Evolutionary conservation across 2,329 filamentous ascomycete genomes (phyloP), one percentile per base, ranked within the genome.

Genomic region (Hypoxylon sp.): DNA sequence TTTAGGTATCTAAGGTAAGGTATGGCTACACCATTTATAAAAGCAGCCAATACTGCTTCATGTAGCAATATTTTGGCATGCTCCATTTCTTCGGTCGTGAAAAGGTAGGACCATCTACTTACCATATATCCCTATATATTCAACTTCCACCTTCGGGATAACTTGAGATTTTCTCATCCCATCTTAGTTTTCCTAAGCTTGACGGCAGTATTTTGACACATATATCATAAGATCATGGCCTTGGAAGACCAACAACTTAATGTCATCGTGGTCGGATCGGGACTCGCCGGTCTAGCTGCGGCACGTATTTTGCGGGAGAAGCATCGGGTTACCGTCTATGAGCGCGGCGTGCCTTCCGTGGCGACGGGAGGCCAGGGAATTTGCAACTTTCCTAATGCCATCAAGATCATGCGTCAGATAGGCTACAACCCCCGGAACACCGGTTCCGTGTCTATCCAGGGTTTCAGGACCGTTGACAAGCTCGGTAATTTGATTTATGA

Each of bases 211-310:
- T 35, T 50, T 48, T 17, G 62, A 47, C 47, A 39, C 6, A 22
- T 37, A 35, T 59, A 50, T 11, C 19, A 17, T 13, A 58, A 47
- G 19, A 66, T 11, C 39, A 69, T 71, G 68, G 33, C 59, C 22
- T 50, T 35, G 11, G 19, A 68, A 50, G 48, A 63, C 19, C 47
- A 62, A 47, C 60, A 70, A 9, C 66, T 75, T 9, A 71, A 63
- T 19, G 63, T 74, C 44, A 72, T 73, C 22, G 53, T 74, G 55
- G 62, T 73, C 35, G 74, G 74, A 19, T 72, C 74, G n/a, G 73
- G 74, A 5, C 68, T 71, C 29, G 73, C 72, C 19, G 74, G 74
- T 8, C 53, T 75, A 22, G 69, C 72, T 6, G 69, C 73, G 1
- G 74, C 74, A n/a, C 70, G 73, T 14, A 62, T 74, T 47, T 52